Conservation (phyloP, 225 moss, liverwort and hornwort species). For the Climacium dendroides region DNA sequence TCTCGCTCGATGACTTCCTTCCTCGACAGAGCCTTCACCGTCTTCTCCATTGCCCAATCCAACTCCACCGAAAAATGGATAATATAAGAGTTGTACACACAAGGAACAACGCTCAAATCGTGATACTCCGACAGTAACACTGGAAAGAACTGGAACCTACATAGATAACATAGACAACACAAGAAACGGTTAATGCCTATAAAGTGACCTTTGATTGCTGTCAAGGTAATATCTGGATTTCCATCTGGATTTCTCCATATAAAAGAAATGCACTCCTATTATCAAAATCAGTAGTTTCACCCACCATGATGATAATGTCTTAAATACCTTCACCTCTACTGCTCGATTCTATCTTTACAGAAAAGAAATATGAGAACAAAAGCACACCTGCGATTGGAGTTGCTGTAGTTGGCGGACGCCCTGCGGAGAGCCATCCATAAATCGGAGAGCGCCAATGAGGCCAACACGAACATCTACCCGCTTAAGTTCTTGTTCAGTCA, state of each 20-base stretch:
- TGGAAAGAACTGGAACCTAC: slow-evolving; percentile 62
- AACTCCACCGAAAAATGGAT: slow-evolving; percentile 77
- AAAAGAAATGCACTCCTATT: background rate
- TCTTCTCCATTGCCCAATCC: slow-evolving; percentile 48
- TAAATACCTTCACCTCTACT: background rate
- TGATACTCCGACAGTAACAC: slow-evolving; percentile 93
- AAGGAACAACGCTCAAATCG: slow-evolving; percentile 90
- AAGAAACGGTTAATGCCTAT: background rate
- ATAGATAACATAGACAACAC: background rate
- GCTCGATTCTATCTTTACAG: background rate
- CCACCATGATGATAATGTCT: background rate
- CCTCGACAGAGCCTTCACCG: slow-evolving; percentile 46
- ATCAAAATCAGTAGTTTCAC: background rate
- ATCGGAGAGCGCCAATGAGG: slow-evolving; percentile 73
- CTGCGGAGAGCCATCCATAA: slow-evolving; percentile 93
- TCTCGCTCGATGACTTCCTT: slow-evolving; percentile 45
- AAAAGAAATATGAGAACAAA: background rate
- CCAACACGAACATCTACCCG: slow-evolving; percentile 88
- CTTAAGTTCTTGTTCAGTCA: slow-evolving; percentile 76
- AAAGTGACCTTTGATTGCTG: background rate
- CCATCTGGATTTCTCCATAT: background rate
- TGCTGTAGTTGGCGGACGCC: slow-evolving; percentile 92
- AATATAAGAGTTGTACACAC: slow-evolving; percentile 76
- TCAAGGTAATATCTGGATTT: background rate
- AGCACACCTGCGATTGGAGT: slow-evolving; percentile 69